phyloP scores from a whole-genome alignment of 768 basidiomycete genomes.

The Kwoniella pini region DNA sequence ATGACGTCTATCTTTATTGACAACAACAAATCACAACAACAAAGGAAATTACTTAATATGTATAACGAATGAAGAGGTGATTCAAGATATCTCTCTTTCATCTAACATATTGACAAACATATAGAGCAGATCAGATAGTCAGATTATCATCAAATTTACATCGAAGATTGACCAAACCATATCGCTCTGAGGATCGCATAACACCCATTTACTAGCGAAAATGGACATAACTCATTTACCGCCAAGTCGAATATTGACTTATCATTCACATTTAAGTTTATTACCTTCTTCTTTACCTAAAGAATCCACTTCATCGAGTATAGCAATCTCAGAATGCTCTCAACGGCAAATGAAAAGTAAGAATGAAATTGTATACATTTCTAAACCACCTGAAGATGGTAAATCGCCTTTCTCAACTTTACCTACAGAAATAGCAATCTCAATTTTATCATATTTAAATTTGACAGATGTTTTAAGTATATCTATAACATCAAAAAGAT shows the following conservation, averaged over 20 bases:
- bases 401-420: constrained; percentile 21
- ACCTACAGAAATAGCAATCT: constrained; percentile 35
- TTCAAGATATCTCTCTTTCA: no score
- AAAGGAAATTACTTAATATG: no score
- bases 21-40: background rate
- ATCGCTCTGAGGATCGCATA: background rate
- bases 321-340: background rate
- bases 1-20: background rate
- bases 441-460: constrained; percentile 26
- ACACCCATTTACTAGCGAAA: background rate
- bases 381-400: constrained; percentile 28
- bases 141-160: constrained; percentile 7
- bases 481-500: constrained; percentile 8
- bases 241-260: background rate
- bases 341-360: no score
- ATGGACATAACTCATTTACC: background rate
- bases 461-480: constrained; percentile 27
- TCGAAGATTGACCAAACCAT: background rate
- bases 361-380: background rate
- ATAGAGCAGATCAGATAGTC: no score
- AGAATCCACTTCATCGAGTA: background rate
- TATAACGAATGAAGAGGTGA: no score
- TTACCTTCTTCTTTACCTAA: background rate
- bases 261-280: background rate
- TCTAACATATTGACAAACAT: no score